A percentile compares a stretch with the other conserved stretches of the same genome.
Evolutionary conservation across 768 basidiomycete genomes (phyloP).

Genomic region (Tubosaeta brunneosetosa): DNA sequence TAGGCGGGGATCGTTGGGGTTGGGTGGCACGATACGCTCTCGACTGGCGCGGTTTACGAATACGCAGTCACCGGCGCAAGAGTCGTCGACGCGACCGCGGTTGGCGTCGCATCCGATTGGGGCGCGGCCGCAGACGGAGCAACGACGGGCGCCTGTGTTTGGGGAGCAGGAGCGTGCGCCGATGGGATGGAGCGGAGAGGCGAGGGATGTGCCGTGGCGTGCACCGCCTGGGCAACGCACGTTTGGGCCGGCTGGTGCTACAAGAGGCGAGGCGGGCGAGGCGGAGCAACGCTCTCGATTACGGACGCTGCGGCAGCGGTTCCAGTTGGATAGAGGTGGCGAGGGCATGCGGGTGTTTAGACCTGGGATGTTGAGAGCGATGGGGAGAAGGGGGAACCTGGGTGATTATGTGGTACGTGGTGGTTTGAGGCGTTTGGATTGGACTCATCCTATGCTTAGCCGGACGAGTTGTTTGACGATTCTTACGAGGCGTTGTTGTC

Average conservation of each 20-base stretch:
- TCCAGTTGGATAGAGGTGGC: conserved; percentile 24
- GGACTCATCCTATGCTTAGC: conserved; percentile 34
- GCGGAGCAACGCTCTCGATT: conserved; percentile 24
- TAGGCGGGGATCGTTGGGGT: conserved; percentile 15
- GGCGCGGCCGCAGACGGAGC: conserved; percentile 21
- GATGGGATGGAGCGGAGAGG: conserved; percentile 10
- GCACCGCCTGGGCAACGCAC: conserved; percentile 13
- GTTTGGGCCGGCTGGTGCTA: conserved; percentile 3
- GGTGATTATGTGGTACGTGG: conserved; percentile 54
- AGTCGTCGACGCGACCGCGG: conserved; percentile 14
- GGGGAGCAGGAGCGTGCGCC: neutral
- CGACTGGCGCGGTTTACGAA: conserved; percentile 23
- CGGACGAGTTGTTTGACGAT: conserved; percentile 70
- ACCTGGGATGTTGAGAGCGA: conserved; percentile 22
- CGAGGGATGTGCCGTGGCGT: conserved; percentile 23
- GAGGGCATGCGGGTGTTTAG: conserved; percentile 20
- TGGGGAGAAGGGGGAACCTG: conserved; percentile 22
- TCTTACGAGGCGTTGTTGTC: conserved; percentile 70
- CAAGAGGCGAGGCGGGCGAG: conserved; percentile 5
- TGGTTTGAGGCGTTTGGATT: neutral
- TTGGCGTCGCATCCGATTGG: conserved; percentile 24
- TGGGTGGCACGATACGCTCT: conserved; percentile 26
- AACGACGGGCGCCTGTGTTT: conserved; percentile 9
- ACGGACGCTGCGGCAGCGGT: conserved; percentile 24
- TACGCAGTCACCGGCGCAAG: conserved; percentile 12